Evolutionary conservation across 306 rosid species (phyloP).

Genomic region (Senna tora): DNA sequence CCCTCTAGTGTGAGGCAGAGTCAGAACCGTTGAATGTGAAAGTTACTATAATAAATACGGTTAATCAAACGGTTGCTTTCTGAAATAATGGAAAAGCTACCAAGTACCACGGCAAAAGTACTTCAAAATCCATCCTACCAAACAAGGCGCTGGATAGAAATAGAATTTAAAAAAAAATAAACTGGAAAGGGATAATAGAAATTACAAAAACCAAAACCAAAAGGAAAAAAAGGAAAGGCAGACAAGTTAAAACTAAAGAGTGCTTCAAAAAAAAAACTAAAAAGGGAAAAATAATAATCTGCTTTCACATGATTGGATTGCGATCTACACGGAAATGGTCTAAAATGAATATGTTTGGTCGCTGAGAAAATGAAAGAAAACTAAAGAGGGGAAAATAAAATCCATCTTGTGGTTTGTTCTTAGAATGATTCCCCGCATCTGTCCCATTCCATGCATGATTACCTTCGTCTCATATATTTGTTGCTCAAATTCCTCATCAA

Average conservation of each 20-base stretch:
- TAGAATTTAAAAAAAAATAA: conserved; percentile 1
- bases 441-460: conserved; percentile 34
- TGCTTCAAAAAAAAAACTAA: no score
- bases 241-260: not conserved
- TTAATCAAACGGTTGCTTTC: conserved; percentile 1
- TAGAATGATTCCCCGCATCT: not conserved
- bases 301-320: conserved; percentile 51
- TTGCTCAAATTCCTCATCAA: not conserved
- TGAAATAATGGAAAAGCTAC: conserved; percentile 23
- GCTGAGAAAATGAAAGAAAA: conserved; percentile 25
- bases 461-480: not conserved
- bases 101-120: conserved; percentile 67
- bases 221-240: not conserved
- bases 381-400: no score
- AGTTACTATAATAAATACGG: conserved; percentile 32
- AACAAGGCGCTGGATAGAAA: conserved; percentile 31
- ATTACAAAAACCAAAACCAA: not conserved
- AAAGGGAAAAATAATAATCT: not conserved
- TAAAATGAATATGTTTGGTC: conserved; percentile 39
- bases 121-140: conserved; percentile 37
- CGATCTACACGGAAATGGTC: conserved; percentile 34
- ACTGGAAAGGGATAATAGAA: not conserved
- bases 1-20: conserved; percentile 33
- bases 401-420: not conserved
- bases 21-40: conserved; percentile 51